These are phyloP conservation scores for Plenodomus biglobosus DNA, from an alignment of 2,329 filamentous ascomycete species.

Conservation along the genomic window DNA sequence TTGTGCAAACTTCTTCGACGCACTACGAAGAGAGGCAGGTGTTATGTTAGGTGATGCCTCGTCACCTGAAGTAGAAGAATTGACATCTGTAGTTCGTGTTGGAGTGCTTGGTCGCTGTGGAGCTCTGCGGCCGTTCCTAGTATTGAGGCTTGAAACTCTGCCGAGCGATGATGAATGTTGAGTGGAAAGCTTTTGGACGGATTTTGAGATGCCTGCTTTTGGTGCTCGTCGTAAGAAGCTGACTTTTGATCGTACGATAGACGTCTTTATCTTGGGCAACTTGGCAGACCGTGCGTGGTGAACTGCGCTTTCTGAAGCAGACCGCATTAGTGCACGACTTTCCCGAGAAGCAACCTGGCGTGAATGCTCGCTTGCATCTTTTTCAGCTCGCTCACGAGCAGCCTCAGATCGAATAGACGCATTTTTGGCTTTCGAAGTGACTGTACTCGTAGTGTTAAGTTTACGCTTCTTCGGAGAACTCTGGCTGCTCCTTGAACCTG, in stretches of 20 bases:
- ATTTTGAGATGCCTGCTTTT: conserved; percentile 27
- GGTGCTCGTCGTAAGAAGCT: conserved; percentile 25
- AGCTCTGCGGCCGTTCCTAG: conserved; percentile 16
- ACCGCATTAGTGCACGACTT: conserved; percentile 35
- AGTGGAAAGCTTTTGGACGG: conserved; percentile 20
- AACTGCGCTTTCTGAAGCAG: conserved; percentile 12
- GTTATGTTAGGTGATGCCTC: conserved; percentile 39
- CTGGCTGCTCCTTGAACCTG: conserved; percentile 24
- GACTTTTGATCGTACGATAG: conserved; percentile 12
- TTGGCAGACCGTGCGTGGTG: conserved; percentile 14
- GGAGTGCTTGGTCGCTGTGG: conserved; percentile 23
- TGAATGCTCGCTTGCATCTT: conserved; percentile 29
- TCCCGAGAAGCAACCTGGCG: conserved; percentile 38
- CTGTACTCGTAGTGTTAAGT: conserved; percentile 16
- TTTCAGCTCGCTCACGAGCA: conserved; percentile 29
- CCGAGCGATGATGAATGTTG: background rate
- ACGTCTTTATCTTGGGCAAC: conserved; percentile 9
- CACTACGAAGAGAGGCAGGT: conserved; percentile 41
- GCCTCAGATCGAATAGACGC: conserved; percentile 20
- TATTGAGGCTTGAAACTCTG: conserved; percentile 7
- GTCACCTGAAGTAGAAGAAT: conserved; percentile 19
- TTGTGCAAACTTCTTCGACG: conserved; percentile 19
- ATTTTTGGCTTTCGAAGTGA: conserved; percentile 30
- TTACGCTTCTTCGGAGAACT: conserved; percentile 40
- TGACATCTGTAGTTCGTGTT: conserved; percentile 5